Conservation (phyloP, 768 basidiomycete species). For the Podaxis pistillaris region DNA sequence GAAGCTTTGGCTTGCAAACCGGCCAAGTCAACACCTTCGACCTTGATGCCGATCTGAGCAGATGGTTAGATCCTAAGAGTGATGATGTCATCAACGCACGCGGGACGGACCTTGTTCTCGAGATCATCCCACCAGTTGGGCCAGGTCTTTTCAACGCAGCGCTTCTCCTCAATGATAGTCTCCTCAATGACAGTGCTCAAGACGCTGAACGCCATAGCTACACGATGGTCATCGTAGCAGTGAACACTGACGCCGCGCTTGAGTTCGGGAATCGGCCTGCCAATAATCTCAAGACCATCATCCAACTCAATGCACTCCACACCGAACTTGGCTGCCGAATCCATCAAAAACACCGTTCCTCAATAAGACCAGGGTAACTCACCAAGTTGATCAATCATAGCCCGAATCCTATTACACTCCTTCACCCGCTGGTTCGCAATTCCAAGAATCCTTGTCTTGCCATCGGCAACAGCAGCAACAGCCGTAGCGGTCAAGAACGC, state of each 20-base stretch:
- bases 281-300: conserved; percentile 90
- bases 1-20: conserved; percentile 38
- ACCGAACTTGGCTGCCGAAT: conserved; percentile 80
- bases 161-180: conserved; percentile 91
- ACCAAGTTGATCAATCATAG: conserved; percentile 97
- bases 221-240: conserved; percentile 98
- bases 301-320: conserved; percentile 89
- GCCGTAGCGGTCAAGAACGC: conserved; percentile 96
- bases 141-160: conserved; percentile 99
- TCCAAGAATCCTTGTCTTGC: conserved; percentile 81
- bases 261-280: conserved; percentile 63
- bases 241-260: conserved; percentile 76
- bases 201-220: conserved; percentile 98
- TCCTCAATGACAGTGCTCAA: conserved; percentile 69
- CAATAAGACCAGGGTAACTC: conserved; percentile 22
- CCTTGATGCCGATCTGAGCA: conserved; percentile 79
- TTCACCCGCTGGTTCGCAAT: conserved; percentile 99
- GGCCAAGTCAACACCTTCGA: conserved; percentile 80
- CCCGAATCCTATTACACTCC: conserved; percentile 95
- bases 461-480: conserved; percentile 77
- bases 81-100: not conserved
- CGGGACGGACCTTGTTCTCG: conserved; percentile 76
- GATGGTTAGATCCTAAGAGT: not conserved
- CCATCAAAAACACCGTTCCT: conserved; percentile 3
- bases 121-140: conserved; percentile 99